Conservation (phyloP, 768 basidiomycete genomes). For the Boletus subcaerulescens region DNA sequence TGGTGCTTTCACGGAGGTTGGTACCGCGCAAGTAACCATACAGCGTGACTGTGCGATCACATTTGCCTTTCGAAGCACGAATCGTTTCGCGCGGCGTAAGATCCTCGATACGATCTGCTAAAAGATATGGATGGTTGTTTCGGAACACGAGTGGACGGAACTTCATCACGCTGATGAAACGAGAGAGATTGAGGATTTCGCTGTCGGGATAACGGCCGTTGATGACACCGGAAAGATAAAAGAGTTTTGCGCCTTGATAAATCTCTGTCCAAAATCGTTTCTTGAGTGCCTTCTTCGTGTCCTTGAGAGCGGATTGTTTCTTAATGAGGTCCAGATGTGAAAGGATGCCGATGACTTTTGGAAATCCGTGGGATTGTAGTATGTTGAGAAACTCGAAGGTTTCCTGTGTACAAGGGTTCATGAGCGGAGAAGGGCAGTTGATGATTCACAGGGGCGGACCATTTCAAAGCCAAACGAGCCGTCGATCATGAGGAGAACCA, state of each 20-base stretch:
- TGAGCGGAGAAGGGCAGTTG: neutral
- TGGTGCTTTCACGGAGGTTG: slow-evolving; percentile 69
- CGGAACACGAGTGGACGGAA: slow-evolving; percentile 96
- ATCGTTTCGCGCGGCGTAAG: slow-evolving; percentile 86
- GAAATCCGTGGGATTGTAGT: slow-evolving; percentile 95
- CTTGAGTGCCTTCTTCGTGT: slow-evolving; percentile 92
- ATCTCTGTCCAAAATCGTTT: slow-evolving; percentile 99
- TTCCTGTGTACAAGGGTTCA: slow-evolving; percentile 56
- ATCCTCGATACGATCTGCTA: slow-evolving; percentile 93
- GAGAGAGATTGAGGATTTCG: slow-evolving; percentile 92
- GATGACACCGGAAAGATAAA: slow-evolving; percentile 94
- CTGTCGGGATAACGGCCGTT: slow-evolving; percentile 97
- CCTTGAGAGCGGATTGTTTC: slow-evolving; percentile 79
- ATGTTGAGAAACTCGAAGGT: slow-evolving; percentile 98
- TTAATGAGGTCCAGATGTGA: slow-evolving; percentile 97
- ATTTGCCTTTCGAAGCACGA: slow-evolving; percentile 76
- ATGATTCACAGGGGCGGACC: slow-evolving; percentile 49
- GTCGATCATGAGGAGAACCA: slow-evolving; percentile 96
- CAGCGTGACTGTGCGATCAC: slow-evolving; percentile 89
- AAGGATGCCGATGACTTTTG: slow-evolving; percentile 95
- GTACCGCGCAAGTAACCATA: slow-evolving; percentile 96
- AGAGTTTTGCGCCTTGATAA: slow-evolving; percentile 97
- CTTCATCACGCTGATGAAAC: slow-evolving; percentile 98
- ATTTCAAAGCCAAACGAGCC: slow-evolving; percentile 98
- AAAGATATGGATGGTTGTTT: slow-evolving; percentile 91